Evolutionary conservation across 2,329 filamentous ascomycete genomes (phyloP).

Genomic region (Alternaria gaisen): DNA sequence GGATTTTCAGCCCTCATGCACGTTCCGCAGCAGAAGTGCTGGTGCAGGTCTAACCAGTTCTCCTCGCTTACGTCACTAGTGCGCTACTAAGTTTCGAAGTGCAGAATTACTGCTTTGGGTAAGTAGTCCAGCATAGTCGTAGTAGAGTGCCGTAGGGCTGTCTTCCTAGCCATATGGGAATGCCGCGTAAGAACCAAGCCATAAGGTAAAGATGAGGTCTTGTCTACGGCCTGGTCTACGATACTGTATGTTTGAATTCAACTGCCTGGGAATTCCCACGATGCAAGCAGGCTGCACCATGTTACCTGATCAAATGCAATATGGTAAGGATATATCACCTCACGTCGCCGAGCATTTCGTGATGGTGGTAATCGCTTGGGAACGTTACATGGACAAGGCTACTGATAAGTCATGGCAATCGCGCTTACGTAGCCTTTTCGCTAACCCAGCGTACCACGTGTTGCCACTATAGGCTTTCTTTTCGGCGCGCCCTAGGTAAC

Average conservation of each 20-base stretch:
- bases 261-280: background rate
- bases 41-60: background rate
- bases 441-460: constrained; percentile 10
- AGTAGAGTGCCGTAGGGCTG: constrained; percentile 4
- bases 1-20: constrained; percentile 4
- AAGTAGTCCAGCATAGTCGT: constrained; percentile 10
- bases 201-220: background rate
- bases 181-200: background rate
- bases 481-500: constrained; percentile 1
- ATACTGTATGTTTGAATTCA: background rate
- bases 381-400: constrained; percentile 8
- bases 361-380: constrained; percentile 8
- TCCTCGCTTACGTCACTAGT: constrained; percentile 7
- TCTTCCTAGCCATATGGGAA: background rate
- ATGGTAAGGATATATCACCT: background rate
- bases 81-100: background rate
- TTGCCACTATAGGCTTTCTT: background rate
- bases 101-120: constrained; percentile 13
- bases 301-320: background rate
- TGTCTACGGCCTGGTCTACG: background rate
- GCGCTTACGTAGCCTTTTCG: constrained; percentile 18
- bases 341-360: background rate
- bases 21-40: constrained; percentile 1
- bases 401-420: constrained; percentile 22
- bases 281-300: background rate